Evolutionary conservation across 768 basidiomycete genomes (phyloP).

Genomic region (Dacryopinax spathularia): DNA sequence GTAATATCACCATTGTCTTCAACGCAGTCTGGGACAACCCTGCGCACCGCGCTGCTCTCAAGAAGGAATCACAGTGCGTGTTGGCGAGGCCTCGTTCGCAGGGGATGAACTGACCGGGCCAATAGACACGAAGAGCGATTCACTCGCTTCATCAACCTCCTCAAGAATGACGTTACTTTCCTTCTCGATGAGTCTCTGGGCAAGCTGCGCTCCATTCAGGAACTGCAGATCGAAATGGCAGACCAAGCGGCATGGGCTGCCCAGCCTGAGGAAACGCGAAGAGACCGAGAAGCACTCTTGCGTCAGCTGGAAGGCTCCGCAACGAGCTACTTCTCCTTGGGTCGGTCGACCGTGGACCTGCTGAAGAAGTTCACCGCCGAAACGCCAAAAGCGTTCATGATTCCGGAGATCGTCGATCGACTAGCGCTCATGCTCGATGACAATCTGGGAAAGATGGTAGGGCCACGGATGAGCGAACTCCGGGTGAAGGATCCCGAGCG

Average conservation of each 20-base stretch:
- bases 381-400: conserved; percentile 84
- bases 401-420: conserved; percentile 87
- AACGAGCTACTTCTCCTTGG: conserved; percentile 72
- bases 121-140: conserved; percentile 67
- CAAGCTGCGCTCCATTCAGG: conserved; percentile 76
- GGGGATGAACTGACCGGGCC: too few species aligned
- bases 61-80: conserved; percentile 60
- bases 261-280: conserved; percentile 52
- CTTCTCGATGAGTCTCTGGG: conserved; percentile 91
- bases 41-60: conserved; percentile 72
- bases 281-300: conserved; percentile 67
- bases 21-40: conserved; percentile 88
- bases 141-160: conserved; percentile 86
- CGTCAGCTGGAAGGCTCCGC: conserved; percentile 73
- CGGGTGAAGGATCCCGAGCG: conserved; percentile 76
- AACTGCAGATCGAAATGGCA: conserved; percentile 73
- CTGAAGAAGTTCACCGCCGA: conserved; percentile 86
- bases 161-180: conserved; percentile 98
- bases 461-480: conserved; percentile 76
- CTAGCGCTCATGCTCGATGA: conserved; percentile 95
- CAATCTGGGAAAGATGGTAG: conserved; percentile 78
- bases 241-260: conserved; percentile 56
- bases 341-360: conserved; percentile 76
- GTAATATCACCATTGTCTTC: conserved; percentile 76
- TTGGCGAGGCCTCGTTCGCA: too few species aligned